Base-by-base conservation (phyloP, 2,329 filamentous ascomycete species). In the Phialocephala sp. region DNA sequence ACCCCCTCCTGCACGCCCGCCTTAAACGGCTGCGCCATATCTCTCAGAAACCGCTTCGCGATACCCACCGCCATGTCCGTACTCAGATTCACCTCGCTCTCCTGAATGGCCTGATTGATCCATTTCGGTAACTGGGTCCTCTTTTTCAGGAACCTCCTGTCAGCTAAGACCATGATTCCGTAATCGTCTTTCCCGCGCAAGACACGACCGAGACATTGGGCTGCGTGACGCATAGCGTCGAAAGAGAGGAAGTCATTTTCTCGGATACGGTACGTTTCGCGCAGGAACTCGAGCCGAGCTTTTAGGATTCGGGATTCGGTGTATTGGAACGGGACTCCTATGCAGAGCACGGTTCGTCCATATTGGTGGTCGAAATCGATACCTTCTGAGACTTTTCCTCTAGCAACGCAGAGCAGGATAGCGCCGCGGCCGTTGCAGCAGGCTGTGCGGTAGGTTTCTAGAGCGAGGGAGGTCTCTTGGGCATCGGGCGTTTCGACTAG, bases 281-380 rank as follows among this genome's bases (percentile, higher is more conserved):
- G 88, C n/a, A 99, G 79, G 76, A 99, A 99, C 75, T 99, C 93
- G 3, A 99, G 86, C 2, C 95, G 88, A 0, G 95, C 95, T 80
- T 98, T 99, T 55, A 99, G 84, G 66, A 99, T 99, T 37, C 95
- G 89, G 0, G 94, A 98, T 77, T 99, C 95, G 2, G 96, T 99
- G 81, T 99, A 99, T 79, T 99, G 95, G 80, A 98, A 99, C 0
- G 95, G 95, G 0, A 98, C 94, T 50, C 95, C 95, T 71, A 99
- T 97, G 76, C 94, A 97, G 58, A 99, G 78, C 79, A 99, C 96
- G 14, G 94, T 95, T 63, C 95, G 91, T 45, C 95, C 95, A 77
- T 97, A 99, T 75, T 99, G 95, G 75, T 99, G 95, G 78, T 99
- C 95, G 74, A 99, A 99, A 87, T 99, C 95, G 72, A 99, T 98